A percentile compares a stretch with the other conserved stretches of the same genome.
Evolutionary conservation across 2,329 filamentous ascomycete genomes (phyloP).

Genomic region (Phialophora macrospora): DNA sequence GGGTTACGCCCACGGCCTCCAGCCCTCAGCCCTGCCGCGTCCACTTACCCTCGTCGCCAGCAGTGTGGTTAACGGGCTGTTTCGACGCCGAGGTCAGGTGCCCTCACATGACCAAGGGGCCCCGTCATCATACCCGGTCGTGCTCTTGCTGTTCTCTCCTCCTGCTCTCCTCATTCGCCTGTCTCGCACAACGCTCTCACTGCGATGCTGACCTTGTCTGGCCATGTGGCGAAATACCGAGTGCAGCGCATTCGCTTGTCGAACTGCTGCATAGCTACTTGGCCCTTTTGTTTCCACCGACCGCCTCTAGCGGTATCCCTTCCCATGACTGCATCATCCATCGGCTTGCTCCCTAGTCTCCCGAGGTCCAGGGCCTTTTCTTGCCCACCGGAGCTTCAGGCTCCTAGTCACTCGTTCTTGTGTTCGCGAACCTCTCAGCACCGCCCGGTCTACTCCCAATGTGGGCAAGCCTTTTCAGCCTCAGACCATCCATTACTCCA

Average conservation of each 20-base stretch:
- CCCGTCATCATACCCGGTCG: not conserved
- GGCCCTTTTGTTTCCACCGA: conserved; percentile 14
- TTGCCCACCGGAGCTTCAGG: conserved; percentile 20
- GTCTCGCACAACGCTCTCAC: conserved; percentile 14
- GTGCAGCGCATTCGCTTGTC: conserved; percentile 1
- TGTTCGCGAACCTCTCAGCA: conserved; percentile 29
- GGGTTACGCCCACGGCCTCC: not conserved
- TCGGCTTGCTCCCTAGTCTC: conserved; percentile 20
- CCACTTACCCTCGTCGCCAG: conserved; percentile 10
- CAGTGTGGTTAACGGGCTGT: not conserved
- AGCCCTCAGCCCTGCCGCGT: conserved; percentile 17
- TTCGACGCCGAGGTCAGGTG: conserved; percentile 6
- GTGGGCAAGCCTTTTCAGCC: conserved; percentile 33
- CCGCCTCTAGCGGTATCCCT: conserved; percentile 8
- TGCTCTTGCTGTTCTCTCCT: conserved; percentile 1
- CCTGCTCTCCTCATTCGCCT: conserved; percentile 14
- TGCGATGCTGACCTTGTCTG: conserved; percentile 15
- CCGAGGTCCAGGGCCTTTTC: conserved; percentile 8
- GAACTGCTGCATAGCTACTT: not conserved
- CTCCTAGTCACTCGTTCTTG: conserved; percentile 21
- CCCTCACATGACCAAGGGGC: conserved; percentile 7
- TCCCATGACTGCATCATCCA: conserved; percentile 16
- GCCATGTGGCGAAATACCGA: conserved; percentile 11
- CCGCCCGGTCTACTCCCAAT: conserved; percentile 31
- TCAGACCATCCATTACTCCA: conserved; percentile 29